A percentile compares a stretch with the other conserved stretches of the same genome.
These are phyloP conservation scores for Micromonas commoda DNA, from an alignment of 139 green algal genomes.

Conservation along the genomic window DNA sequence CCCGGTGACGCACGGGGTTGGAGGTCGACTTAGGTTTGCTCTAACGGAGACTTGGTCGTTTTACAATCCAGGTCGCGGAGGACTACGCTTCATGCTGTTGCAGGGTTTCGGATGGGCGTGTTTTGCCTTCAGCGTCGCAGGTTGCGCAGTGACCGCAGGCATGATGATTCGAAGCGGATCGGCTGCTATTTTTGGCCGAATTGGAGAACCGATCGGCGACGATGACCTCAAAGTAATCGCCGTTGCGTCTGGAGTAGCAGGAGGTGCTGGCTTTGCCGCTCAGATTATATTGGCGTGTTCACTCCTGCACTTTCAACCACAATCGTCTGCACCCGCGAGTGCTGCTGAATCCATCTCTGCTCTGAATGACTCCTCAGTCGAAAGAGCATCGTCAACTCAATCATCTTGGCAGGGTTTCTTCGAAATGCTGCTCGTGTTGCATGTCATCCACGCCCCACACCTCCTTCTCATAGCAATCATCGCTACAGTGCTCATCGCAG, in stretches of 20 bases:
- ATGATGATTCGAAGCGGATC: not conserved
- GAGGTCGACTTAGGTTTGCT: not conserved
- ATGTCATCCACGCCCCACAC: conserved; percentile 1
- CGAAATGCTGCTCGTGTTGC: not conserved
- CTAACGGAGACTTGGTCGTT: not conserved
- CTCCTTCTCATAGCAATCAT: not conserved
- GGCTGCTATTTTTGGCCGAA: not conserved
- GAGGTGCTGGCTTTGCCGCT: not conserved
- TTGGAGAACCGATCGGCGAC: not conserved
- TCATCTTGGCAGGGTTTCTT: not conserved
- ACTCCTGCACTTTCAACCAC: not conserved
- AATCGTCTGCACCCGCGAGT: no score
- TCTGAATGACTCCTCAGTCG: no score
- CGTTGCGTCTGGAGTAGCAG: not conserved
- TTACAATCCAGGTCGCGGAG: not conserved
- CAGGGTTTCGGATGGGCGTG: not conserved
- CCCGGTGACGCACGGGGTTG: not conserved
- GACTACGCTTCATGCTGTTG: not conserved
- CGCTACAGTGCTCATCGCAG: not conserved
- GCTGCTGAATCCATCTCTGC: no score
- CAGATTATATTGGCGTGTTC: not conserved
- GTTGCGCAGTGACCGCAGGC: not conserved
- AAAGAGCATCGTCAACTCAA: no score
- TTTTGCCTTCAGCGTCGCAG: not conserved
- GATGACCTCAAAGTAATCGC: not conserved